phyloP scores from a whole-genome alignment of 768 basidiomycete species.

The Tricholomella constricta region DNA sequence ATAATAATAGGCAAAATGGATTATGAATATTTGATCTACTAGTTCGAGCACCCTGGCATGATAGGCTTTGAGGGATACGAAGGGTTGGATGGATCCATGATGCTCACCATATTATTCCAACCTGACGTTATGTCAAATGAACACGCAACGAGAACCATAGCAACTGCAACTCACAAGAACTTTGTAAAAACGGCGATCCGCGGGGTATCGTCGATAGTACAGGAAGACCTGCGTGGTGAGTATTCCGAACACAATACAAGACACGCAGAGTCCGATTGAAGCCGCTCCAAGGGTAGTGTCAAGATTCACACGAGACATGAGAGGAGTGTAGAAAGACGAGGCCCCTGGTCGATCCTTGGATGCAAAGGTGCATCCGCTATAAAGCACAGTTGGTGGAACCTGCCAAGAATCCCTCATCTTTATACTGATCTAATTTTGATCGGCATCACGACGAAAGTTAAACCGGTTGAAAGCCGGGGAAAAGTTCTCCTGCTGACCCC shows the following conservation, averaged over 20 bases:
- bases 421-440: not conserved
- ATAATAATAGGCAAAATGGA: conserved; percentile 56
- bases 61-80: not conserved
- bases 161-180: conserved; percentile 30
- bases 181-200: conserved; percentile 36
- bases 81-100: not conserved
- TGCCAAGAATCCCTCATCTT: not conserved
- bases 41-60: conserved; percentile 44
- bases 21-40: conserved; percentile 52
- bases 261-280: conserved; percentile 41
- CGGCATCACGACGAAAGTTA: not conserved
- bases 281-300: conserved; percentile 43
- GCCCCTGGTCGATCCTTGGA: not conserved
- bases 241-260: conserved; percentile 42
- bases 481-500: not conserved
- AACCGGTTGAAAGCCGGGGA: not conserved
- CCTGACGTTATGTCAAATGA: not conserved
- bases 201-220: conserved; percentile 40
- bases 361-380: not conserved
- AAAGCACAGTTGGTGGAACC: not conserved
- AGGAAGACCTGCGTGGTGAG: conserved; percentile 38
- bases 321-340: not conserved
- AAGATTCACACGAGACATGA: conserved; percentile 10
- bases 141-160: not conserved
- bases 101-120: not conserved